phyloP scores from a whole-genome alignment of 78 protist species.

The Pelomyxa schiedti region DNA sequence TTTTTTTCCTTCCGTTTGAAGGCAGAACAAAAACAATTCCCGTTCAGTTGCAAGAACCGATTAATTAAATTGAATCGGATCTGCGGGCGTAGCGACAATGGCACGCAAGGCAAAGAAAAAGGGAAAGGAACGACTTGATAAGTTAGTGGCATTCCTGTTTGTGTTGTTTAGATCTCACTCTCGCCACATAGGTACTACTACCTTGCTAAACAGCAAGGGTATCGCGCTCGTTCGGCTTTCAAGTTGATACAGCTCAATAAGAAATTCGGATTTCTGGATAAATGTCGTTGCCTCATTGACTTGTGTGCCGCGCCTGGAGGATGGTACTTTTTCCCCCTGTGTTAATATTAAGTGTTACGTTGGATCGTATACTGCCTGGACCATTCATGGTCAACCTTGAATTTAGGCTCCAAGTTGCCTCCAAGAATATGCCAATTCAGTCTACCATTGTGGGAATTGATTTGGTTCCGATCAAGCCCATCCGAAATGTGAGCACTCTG shows the following conservation, averaged over 20 bases:
- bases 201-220: conserved; percentile 97
- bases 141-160: not conserved
- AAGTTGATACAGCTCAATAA: conserved; percentile 96
- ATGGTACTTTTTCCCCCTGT: conserved; percentile 37
- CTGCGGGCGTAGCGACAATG: too few relatives aligned
- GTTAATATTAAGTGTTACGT: too few relatives aligned
- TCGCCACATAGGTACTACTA: conserved; percentile 65
- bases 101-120: not conserved
- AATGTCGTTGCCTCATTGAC: conserved; percentile 77
- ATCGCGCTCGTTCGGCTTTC: conserved; percentile 97
- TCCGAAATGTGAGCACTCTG: conserved; percentile 63
- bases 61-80: too few relatives aligned
- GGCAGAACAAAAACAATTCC: too few relatives aligned
- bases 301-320: conserved; percentile 99
- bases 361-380: too few relatives aligned
- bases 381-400: not conserved
- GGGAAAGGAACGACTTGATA: not conserved
- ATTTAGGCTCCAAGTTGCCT: conserved; percentile 87
- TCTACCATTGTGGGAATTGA: conserved; percentile 90
- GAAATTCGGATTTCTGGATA: conserved; percentile 79
- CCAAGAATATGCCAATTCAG: conserved; percentile 77
- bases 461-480: conserved; percentile 90
- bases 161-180: not conserved
- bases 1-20: too few relatives aligned
- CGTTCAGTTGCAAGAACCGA: too few relatives aligned